Conservation (phyloP, 2,329 filamentous ascomycete genomes). For the Talaromyces funiculosus region DNA sequence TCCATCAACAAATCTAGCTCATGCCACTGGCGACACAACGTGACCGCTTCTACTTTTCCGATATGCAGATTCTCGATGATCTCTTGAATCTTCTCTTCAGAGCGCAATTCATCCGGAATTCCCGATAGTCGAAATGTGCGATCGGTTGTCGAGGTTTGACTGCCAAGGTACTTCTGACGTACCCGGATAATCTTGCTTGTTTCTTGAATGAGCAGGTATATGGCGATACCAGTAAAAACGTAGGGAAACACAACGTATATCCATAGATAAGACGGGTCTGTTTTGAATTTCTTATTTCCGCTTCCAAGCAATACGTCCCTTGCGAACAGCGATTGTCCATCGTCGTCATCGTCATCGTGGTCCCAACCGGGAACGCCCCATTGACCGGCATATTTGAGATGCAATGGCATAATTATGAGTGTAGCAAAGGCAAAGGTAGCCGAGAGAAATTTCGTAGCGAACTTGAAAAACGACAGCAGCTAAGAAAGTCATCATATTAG, state of each 20-base stretch:
- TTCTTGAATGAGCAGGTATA: slow-evolving; percentile 77
- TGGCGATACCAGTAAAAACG: slow-evolving; percentile 74
- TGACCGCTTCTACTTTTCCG: slow-evolving; percentile 82
- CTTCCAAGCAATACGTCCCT: not conserved
- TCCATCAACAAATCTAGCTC: slow-evolving; percentile 70
- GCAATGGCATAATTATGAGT: slow-evolving; percentile 77
- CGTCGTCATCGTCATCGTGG: slow-evolving; percentile 28
- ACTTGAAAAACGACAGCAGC: slow-evolving; percentile 93
- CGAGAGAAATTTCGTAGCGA: slow-evolving; percentile 78
- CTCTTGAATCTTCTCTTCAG: slow-evolving; percentile 75
- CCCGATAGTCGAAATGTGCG: slow-evolving; percentile 87
- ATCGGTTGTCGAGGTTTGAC: slow-evolving; percentile 92
- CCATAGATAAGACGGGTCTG: slow-evolving; percentile 64
- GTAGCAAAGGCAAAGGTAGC: slow-evolving; percentile 77
- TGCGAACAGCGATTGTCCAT: slow-evolving; percentile 1
- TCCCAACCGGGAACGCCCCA: slow-evolving; percentile 36
- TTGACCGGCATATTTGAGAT: slow-evolving; percentile 57
- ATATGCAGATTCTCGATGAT: slow-evolving; percentile 85
- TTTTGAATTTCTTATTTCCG: slow-evolving; percentile 23
- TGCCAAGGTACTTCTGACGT: slow-evolving; percentile 85
- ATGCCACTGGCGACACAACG: slow-evolving; percentile 80
- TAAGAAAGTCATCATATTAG: slow-evolving; percentile 21
- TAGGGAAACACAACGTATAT: slow-evolving; percentile 93
- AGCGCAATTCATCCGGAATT: slow-evolving; percentile 71
- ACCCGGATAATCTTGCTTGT: slow-evolving; percentile 80